Percentiles rank a stretch among this genome's conserved stretches.
Evolutionary conservation across 1,139 yeast species (phyloP).

Genomic region (Blastobotrys capitulatus): DNA sequence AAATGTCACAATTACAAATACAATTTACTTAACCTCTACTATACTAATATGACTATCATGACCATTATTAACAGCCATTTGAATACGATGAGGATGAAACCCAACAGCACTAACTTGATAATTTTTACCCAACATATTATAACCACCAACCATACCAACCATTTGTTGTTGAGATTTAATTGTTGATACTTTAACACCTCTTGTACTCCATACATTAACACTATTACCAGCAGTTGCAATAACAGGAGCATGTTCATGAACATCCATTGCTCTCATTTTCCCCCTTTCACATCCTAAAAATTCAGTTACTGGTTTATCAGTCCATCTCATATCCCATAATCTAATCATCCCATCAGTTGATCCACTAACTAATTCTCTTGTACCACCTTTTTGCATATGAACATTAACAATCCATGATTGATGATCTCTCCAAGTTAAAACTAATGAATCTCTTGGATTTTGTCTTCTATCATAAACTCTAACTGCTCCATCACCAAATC

Average conservation of each 20-base stretch:
- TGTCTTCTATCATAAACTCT: slow-evolving; percentile 87
- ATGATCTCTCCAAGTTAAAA: slow-evolving; percentile 61
- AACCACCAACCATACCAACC: slow-evolving; percentile 18
- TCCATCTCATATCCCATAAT: slow-evolving; percentile 81
- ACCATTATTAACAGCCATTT: slow-evolving; percentile 78
- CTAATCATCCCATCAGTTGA: slow-evolving; percentile 77
- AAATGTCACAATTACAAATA: too few species aligned
- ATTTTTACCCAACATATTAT: slow-evolving; percentile 27
- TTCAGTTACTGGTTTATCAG: slow-evolving; percentile 61
- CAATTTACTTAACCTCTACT: slow-evolving; percentile 35
- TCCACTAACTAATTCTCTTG: slow-evolving; percentile 79
- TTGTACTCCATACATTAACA: slow-evolving; percentile 82
- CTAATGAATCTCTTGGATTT: slow-evolving; percentile 82
- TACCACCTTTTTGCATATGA: slow-evolving; percentile 96
- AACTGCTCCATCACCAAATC: slow-evolving; percentile 88
- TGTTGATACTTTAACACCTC: slow-evolving; percentile 70
- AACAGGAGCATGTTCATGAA: slow-evolving; percentile 95
- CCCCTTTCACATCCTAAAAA: slow-evolving; percentile 53
- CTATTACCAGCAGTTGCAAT: slow-evolving; percentile 80
- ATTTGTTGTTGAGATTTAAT: slow-evolving; percentile 32
- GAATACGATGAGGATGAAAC: slow-evolving; percentile 94
- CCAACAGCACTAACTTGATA: slow-evolving; percentile 60
- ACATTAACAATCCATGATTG: slow-evolving; percentile 67
- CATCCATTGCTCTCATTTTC: slow-evolving; percentile 61
- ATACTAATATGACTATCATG: slow-evolving; percentile 73